Base-by-base conservation (phyloP, 257 asterid genomes). In the Coffea canephora region DNA sequence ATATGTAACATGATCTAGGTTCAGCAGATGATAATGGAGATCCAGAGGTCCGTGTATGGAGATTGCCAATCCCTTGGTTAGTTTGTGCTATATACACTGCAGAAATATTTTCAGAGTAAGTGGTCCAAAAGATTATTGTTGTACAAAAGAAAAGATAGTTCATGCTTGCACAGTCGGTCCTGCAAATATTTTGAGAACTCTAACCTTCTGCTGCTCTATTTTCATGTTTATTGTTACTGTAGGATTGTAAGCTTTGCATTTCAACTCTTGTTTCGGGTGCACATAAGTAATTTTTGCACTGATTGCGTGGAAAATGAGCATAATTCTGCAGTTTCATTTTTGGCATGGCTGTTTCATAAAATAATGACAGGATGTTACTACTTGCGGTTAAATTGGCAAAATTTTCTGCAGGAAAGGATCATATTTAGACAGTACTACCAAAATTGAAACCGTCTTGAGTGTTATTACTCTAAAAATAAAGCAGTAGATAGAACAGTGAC, bases 1-100 rank as follows among this genome's bases (percentile, higher is more conserved):
- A 66, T 36, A 34, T 81, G 77, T 65, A 76, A 54, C 46, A 52
- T 77, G 49, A 61, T 62, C 66, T 67, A 34, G 72, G 71, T 66
- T 57, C 50, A 74, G 64, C 34, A 16, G 55, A 67, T 73, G 72
- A 6, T 18, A 16, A 79, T 19, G 65, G 69, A 73, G 36, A 72
- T 62, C 14, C 55, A 50, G 74, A 9, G 21, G 48, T 12, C 45
- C 69, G 0, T 50, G 19, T 36, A 46, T 68, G 75, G 45, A 77
- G 72, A 68, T 77, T 50, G 75, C 46, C 55, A 8, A 39, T 64
- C 65, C 62, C 5, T 79, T 43, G 77, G 77, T 71, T 45, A 62
- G 18, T 71, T 69, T 70, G 61, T 46, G 70, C 1, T 25, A 18
- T 41, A 45, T 43, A 43, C 48, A 19, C 74, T 75, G 77, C 66